Base-by-base conservation (phyloP, 2,329 filamentous ascomycete species). In the Diaporthe sp. region DNA sequence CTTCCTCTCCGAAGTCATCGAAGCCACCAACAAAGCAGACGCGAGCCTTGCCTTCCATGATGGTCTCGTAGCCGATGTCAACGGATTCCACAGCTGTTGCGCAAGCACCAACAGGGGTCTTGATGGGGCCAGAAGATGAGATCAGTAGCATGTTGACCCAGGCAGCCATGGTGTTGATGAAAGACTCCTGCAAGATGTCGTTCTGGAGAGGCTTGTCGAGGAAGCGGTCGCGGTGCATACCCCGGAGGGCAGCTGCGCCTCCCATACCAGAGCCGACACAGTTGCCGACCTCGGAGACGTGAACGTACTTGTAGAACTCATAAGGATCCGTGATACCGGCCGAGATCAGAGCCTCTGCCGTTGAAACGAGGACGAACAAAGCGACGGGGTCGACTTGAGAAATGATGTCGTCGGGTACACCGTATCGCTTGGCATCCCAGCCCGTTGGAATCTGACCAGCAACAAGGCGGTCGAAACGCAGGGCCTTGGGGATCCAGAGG, bases 81-180 rank as follows among this genome's bases (percentile, higher is more conserved):
- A 99, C 90, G 5, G 97, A 99, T 87, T 99, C 97, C 61, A 99
- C 96, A 79, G 97, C 94, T 44, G 97, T 99, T 75, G 97, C 97
- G 84, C 97, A 99, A 82, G 97, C 97, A 88, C 96, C 97, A 71
- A 98, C 97, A 4, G 97, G 97, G 0, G 97, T 98, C 90, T 98
- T 98, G 90, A 99, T 98, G 57, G 97, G 95, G 79, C 97, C 97
- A 71, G 97, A 98, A 7, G 97, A 98, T 6, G 97, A 99, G 78
- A 99, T 89, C 78, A 99, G 89, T 86, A 99, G 89, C 97, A 99
- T 99, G 89, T 99, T 99, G 75, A 99, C 96, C 97, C 97, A 99
- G 22, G 97, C 97, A 80, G 95, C 94, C 96, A 99, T 99, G 74
- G 97, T 99, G 90, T 99, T 99, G 91, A 99, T 98, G 90, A 99